Conservation (phyloP, 164 flowering plant genomes). For the Warburgia ugandensis region DNA sequence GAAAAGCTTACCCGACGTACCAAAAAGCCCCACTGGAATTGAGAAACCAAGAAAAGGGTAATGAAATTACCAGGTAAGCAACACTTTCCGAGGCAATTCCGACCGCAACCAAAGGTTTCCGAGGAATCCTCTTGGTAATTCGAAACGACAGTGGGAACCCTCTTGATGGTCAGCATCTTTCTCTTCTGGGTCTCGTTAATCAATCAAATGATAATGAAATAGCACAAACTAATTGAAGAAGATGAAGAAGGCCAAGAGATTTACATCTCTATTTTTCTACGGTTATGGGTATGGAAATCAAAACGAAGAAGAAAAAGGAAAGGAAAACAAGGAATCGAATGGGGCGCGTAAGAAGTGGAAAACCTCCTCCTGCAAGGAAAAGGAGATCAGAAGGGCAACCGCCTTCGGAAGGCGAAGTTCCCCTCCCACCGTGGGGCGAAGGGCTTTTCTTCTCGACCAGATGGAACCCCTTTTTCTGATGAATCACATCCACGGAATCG, state of each 20-base stretch:
- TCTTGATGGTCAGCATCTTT: constrained; percentile 58
- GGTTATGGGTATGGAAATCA: background rate
- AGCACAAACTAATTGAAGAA: background rate
- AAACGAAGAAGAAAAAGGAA: background rate
- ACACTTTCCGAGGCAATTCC: constrained; percentile 62
- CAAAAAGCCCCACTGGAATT: background rate
- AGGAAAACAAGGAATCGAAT: background rate
- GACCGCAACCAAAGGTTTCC: constrained; percentile 50
- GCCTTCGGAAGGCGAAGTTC: constrained; percentile 71
- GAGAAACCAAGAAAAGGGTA: background rate
- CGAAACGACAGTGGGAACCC: constrained; percentile 71
- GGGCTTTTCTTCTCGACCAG: constrained; percentile 20
- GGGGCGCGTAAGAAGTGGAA: background rate
- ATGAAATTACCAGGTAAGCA: constrained; percentile 47
- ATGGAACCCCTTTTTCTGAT: constrained; percentile 3
- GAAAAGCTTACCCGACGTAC: background rate
- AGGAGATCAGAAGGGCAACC: constrained; percentile 77
- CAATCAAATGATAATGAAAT: no score
- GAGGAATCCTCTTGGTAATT: constrained; percentile 50
- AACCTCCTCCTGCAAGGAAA: constrained; percentile 68
- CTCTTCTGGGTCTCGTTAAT: no score
- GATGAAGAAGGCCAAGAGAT: background rate
- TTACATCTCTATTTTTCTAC: background rate
- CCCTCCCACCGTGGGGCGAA: constrained; percentile 77
- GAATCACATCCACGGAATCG: constrained; percentile 5